Conservation (phyloP, 345 rosid species). For the Brassica carinata region DNA sequence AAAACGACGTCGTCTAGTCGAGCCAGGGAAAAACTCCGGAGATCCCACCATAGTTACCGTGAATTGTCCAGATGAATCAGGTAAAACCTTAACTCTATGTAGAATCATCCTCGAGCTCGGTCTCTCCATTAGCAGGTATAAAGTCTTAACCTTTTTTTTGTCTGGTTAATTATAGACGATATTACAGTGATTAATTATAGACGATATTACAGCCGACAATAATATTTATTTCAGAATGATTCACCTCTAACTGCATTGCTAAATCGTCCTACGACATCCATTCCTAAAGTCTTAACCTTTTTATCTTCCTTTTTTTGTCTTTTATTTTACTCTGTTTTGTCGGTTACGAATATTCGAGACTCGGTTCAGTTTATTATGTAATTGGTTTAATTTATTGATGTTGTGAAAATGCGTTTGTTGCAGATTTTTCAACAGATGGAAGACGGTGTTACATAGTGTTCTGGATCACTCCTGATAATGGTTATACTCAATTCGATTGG, state of each 20-base stretch:
- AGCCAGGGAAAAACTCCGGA: slow-evolving; percentile 39
- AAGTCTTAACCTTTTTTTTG: background rate
- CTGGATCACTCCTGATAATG: slow-evolving; percentile 54
- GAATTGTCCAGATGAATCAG: slow-evolving; percentile 78
- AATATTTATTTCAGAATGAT: no score
- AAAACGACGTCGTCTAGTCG: slow-evolving; percentile 61
- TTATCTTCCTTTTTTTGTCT: no score
- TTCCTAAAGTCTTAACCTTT: no score
- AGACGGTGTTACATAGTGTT: slow-evolving; percentile 74
- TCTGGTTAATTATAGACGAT: no score
- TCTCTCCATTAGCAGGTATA: slow-evolving; percentile 62
- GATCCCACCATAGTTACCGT: slow-evolving; percentile 63
- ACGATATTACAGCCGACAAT: no score
- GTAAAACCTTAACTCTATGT: slow-evolving; percentile 58
- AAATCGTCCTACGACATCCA: no score
- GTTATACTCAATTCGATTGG: slow-evolving; percentile 51
- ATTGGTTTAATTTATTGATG: background rate
- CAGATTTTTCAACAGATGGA: slow-evolving; percentile 83
- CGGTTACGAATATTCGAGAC: slow-evolving; percentile 26
- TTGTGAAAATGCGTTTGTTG: background rate
- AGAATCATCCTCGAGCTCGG: slow-evolving; percentile 73
- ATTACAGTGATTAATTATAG: no score
- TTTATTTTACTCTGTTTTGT: slow-evolving; percentile 21
- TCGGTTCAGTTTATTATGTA: background rate
- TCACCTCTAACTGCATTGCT: no score